A percentile compares a stretch with the other conserved stretches of the same genome.
Evolutionary conservation across 768 basidiomycete genomes (phyloP).

Genomic region (Pulveroboletus sp.): DNA sequence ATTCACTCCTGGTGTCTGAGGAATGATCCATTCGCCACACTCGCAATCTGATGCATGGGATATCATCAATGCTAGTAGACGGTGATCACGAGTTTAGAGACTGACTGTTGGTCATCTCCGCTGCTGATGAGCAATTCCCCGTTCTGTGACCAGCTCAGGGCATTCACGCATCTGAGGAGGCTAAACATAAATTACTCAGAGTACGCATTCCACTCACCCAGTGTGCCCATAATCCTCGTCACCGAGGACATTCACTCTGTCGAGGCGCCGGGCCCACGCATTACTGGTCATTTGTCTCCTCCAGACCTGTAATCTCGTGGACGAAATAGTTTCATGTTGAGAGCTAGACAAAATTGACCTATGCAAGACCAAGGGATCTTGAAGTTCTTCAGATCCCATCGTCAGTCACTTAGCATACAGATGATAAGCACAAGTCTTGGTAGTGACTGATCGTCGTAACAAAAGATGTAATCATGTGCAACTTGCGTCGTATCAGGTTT

Average conservation of each 20-base stretch:
- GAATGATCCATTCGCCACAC: slow-evolving; percentile 68
- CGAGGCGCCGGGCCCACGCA: slow-evolving; percentile 37
- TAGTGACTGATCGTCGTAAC: not conserved
- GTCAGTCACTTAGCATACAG: not conserved
- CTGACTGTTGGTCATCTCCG: slow-evolving; percentile 71
- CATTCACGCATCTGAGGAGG: slow-evolving; percentile 69
- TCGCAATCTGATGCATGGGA: slow-evolving; percentile 49
- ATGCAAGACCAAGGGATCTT: not conserved
- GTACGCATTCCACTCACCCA: slow-evolving; percentile 49
- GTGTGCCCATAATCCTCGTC: slow-evolving; percentile 59
- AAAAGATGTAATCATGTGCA: not conserved
- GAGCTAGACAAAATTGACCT: slow-evolving; percentile 2
- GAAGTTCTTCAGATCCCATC: slow-evolving; percentile 14
- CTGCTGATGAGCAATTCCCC: slow-evolving; percentile 66
- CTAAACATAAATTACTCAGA: not conserved
- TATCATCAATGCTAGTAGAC: slow-evolving; percentile 1
- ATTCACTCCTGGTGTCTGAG: slow-evolving; percentile 41
- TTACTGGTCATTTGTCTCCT: slow-evolving; percentile 22
- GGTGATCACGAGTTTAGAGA: slow-evolving; percentile 2
- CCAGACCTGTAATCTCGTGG: slow-evolving; percentile 23
- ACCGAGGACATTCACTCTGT: slow-evolving; percentile 76
- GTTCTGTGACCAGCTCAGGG: slow-evolving; percentile 67
- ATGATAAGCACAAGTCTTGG: no score
- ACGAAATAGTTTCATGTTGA: slow-evolving; percentile 9
- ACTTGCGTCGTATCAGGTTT: no score